phyloP scores from a whole-genome alignment of 2,329 filamentous ascomycete species.

The Aureobasidium zeae region DNA sequence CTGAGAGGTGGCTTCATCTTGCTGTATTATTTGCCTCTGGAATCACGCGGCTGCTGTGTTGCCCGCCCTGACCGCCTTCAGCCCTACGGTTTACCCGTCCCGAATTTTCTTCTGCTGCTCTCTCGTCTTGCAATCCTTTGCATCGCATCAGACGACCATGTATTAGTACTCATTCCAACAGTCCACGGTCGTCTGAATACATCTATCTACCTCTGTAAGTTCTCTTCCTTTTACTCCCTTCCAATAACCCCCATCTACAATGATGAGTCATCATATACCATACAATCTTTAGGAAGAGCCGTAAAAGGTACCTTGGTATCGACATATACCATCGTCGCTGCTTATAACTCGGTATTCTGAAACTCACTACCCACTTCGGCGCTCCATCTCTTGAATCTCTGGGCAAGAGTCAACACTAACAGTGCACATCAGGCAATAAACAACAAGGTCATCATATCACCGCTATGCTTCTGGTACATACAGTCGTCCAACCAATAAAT shows the following conservation, averaged over 20 bases:
- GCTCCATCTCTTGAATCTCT: neutral
- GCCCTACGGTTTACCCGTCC: neutral
- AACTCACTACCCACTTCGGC: slow-evolving; percentile 20
- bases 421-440: neutral
- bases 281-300: slow-evolving; percentile 41
- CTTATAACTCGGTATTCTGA: slow-evolving; percentile 42
- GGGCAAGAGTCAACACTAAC: neutral
- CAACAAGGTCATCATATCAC: neutral
- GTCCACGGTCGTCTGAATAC: neutral
- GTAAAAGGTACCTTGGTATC: slow-evolving; percentile 44
- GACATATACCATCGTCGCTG: slow-evolving; percentile 42
- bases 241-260: slow-evolving; percentile 19
- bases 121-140: slow-evolving; percentile 1
- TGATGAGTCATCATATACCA: slow-evolving; percentile 30
- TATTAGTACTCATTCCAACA: neutral
- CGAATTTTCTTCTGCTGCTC: slow-evolving; percentile 7
- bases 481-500: neutral
- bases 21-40: neutral
- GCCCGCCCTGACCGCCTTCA: slow-evolving; percentile 11
- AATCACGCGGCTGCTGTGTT: neutral
- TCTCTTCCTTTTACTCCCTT: neutral
- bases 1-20: slow-evolving; percentile 12
- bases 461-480: slow-evolving; percentile 8
- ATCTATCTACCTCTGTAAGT: slow-evolving; percentile 15
- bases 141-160: neutral